Percentiles rank a stretch among this genome's conserved stretches.
These are phyloP conservation scores for Populus trichocarpa DNA, from an alignment of 441 rosid genomes.

Conservation along the genomic window DNA sequence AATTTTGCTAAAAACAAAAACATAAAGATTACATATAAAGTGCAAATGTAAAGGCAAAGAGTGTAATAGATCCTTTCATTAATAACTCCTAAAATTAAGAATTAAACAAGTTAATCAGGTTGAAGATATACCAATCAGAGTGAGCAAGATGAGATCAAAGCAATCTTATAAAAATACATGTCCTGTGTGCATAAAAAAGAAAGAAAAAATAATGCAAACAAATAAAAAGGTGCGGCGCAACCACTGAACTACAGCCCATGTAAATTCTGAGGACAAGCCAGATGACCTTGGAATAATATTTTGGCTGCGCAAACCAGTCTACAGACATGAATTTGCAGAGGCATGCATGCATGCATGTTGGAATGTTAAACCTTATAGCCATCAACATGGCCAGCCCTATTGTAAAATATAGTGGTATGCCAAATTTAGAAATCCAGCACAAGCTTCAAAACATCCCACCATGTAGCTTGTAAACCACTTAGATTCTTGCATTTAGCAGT, in stretches of 20 bases:
- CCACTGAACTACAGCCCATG: not conserved
- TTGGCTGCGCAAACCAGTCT: not conserved
- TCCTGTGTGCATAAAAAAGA: not conserved
- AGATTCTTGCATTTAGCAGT: not conserved
- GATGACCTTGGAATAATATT: not conserved
- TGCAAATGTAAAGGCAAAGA: not conserved
- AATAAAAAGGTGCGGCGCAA: not conserved
- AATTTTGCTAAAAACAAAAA: not conserved
- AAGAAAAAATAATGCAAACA: not conserved
- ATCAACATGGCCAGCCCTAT: not conserved
- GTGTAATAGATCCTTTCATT: not conserved
- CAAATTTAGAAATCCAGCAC: not conserved
- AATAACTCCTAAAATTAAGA: not conserved
- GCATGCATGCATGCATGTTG: not conserved
- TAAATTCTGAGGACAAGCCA: not conserved
- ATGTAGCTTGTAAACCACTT: not conserved
- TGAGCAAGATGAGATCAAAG: not conserved
- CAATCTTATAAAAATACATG: not conserved
- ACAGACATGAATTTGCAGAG: not conserved
- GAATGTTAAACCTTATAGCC: not conserved
- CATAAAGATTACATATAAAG: not conserved
- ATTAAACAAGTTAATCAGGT: not conserved
- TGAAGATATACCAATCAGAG: not conserved
- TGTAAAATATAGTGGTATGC: not conserved
- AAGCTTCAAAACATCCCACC: not conserved